These are phyloP conservation scores for Neotropicomus parvogracilis DNA, from an alignment of 1,284 basidiomycete species.

Conservation along the genomic window DNA sequence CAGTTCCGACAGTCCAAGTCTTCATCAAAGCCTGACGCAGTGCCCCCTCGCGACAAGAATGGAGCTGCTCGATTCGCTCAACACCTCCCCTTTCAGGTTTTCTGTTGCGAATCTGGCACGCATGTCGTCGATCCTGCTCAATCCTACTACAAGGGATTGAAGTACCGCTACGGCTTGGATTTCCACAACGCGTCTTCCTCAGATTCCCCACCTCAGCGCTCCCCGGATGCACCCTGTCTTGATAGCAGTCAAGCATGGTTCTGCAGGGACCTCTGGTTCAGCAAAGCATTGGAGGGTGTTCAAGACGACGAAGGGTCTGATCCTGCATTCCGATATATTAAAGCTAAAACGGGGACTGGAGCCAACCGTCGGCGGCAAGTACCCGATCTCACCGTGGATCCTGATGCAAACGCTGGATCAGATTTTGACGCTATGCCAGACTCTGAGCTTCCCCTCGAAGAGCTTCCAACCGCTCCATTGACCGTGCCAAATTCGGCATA, in stretches of 20 bases:
- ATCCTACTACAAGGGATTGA: conserved; percentile 86
- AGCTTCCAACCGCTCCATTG: conserved; percentile 42
- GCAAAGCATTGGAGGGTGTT: conserved; percentile 73
- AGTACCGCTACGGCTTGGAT: conserved; percentile 75
- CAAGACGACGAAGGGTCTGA: conserved; percentile 45
- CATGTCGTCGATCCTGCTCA: conserved; percentile 92
- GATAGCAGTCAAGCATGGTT: conserved; percentile 96
- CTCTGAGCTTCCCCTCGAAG: conserved; percentile 47
- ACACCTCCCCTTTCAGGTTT: conserved; percentile 93
- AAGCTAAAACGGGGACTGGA: conserved; percentile 32
- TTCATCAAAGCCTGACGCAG: conserved; percentile 83
- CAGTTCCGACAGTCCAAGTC: conserved; percentile 94
- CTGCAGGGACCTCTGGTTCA: conserved; percentile 90
- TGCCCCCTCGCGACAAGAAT: conserved; percentile 80
- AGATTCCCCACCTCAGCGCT: conserved; percentile 54
- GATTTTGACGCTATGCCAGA: conserved; percentile 87
- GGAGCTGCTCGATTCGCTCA: conserved; percentile 81
- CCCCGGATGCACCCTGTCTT: conserved; percentile 80
- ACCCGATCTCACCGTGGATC: conserved; percentile 41
- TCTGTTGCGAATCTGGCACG: conserved; percentile 94
- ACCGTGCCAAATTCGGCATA: conserved; percentile 87
- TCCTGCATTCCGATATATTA: conserved; percentile 32
- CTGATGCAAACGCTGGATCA: conserved; percentile 79
- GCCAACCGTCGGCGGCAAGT: conserved; percentile 33
- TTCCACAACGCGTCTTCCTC: conserved; percentile 74